Conservation (phyloP, 768 basidiomycete species). For the Rhodotorula babjevae region DNA sequence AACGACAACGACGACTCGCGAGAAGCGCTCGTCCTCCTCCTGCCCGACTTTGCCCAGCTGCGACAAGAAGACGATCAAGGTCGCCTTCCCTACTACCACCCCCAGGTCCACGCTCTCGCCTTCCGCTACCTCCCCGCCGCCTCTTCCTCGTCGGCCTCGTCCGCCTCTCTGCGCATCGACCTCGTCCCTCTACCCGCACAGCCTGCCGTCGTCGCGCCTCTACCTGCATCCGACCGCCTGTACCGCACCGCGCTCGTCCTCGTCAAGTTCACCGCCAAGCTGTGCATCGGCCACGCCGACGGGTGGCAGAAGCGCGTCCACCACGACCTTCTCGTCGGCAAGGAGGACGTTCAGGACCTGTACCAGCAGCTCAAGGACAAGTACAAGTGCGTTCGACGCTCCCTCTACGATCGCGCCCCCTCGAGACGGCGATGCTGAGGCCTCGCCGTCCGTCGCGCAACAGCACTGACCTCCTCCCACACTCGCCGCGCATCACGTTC, state of each 20-base stretch:
- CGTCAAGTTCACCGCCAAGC: constrained; percentile 76
- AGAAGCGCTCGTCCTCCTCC: constrained; percentile 46
- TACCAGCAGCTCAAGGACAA: constrained; percentile 82
- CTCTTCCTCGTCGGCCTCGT: neutral
- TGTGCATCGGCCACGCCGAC: constrained; percentile 66
- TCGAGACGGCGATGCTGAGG: neutral
- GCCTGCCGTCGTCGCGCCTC: neutral
- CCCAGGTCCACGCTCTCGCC: constrained; percentile 69
- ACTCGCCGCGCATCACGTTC: constrained; percentile 34
- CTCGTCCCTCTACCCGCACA: constrained; percentile 12
- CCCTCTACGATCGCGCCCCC: neutral
- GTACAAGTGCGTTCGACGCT: constrained; percentile 56
- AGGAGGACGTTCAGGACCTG: constrained; percentile 80
- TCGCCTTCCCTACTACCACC: constrained; percentile 82
- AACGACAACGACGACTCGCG: neutral
- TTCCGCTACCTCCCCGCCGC: constrained; percentile 71
- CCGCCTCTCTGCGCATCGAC: constrained; percentile 21
- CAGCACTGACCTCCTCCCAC: constrained; percentile 15
- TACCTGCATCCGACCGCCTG: constrained; percentile 53
- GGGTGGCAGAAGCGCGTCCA: constrained; percentile 78
- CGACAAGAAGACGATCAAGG: constrained; percentile 32
- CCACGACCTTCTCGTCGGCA: constrained; percentile 70
- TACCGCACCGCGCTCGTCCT: constrained; percentile 76
- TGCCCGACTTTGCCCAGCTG: constrained; percentile 48
- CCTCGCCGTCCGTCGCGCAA: too few relatives aligned